Evolutionary conservation across 257 asterid genomes (phyloP).

Genomic region (Lycium ferocissimum): DNA sequence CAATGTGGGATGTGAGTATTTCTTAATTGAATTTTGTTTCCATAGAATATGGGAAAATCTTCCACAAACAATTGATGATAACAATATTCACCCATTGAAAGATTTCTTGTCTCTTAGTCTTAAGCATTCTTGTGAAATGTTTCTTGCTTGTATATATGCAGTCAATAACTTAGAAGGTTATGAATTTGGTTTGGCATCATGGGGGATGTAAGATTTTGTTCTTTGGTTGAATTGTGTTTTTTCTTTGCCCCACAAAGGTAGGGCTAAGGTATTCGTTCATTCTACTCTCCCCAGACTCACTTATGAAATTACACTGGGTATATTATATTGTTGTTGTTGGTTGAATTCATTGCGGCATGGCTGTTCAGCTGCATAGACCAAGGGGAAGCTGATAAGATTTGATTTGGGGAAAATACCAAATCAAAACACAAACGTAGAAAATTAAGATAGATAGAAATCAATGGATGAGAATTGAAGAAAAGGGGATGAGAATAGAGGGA

Average conservation of each 20-base stretch:
- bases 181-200: neutral
- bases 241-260: too few relatives aligned
- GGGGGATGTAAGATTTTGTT: neutral
- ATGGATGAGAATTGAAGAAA: too few relatives aligned
- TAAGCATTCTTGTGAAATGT: neutral
- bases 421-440: too few relatives aligned
- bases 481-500: too few relatives aligned
- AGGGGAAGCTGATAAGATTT: neutral
- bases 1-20: slow-evolving; percentile 13
- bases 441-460: too few relatives aligned
- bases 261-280: too few relatives aligned
- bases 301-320: too few relatives aligned
- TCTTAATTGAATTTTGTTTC: neutral
- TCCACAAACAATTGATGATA: slow-evolving; percentile 59
- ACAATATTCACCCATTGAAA: slow-evolving; percentile 36
- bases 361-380: neutral
- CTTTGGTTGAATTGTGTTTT: slow-evolving; percentile 10
- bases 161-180: neutral
- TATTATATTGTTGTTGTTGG: too few relatives aligned
- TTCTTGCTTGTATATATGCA: slow-evolving; percentile 20
- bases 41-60: slow-evolving; percentile 61
- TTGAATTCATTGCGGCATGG: neutral
- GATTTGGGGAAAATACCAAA: too few relatives aligned
- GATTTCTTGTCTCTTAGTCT: slow-evolving; percentile 27
- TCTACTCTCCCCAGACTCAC: too few relatives aligned